Base-by-base conservation (phyloP, 345 rosid genomes). In the thale cress (Arabidopsis thaliana) region DNA sequence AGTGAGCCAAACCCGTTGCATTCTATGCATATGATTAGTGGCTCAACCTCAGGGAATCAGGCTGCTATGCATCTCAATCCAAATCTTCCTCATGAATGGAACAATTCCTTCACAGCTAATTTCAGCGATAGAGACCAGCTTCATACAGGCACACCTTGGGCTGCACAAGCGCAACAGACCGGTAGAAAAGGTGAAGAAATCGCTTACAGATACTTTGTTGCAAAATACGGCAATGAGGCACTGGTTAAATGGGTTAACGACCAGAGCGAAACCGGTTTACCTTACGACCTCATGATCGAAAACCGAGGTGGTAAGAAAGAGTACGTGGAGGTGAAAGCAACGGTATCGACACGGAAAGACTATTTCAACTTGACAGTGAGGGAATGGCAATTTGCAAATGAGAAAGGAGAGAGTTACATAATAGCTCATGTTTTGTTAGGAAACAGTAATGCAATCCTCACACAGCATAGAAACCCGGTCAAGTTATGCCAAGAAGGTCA, bases 261-360 rank as follows among this genome's bases (percentile, higher is more conserved):
- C 72, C 86, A 75, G 51, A 72, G 65, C 4, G 98, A 94, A 84
- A 87, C 91, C 2, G 96, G 96, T 44, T 75, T 84, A 73, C 98
- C 97, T 33, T 94, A 87, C 42, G 97, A 94, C 79, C 81, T 94
- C 40, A 50, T 86, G 52, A 64, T 86, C 3, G 79, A 74, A 60
- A 53, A 28, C 64, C 16, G 38, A 42, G 84, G 70, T 53, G 85
- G 81, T 69, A 81, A 63, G 58, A 68, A 74, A 71, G 82, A 77
- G 67, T 91, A 88, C 67, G 68, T 91, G 11, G 98, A 94, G 83
- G 98, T 94, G 37, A 94, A 94, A 79, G 86, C 98, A 10, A 94
- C 98, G 2, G 83, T 52, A 50, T 88, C 89, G n/a, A 81, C 75
- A 1, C 80, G 82, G 57, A 94, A 90, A 81, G 93, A 94, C 57